Evolutionary conservation across 352 stramenopile species (phyloP).

Genomic region (Phytophthora pisi): DNA sequence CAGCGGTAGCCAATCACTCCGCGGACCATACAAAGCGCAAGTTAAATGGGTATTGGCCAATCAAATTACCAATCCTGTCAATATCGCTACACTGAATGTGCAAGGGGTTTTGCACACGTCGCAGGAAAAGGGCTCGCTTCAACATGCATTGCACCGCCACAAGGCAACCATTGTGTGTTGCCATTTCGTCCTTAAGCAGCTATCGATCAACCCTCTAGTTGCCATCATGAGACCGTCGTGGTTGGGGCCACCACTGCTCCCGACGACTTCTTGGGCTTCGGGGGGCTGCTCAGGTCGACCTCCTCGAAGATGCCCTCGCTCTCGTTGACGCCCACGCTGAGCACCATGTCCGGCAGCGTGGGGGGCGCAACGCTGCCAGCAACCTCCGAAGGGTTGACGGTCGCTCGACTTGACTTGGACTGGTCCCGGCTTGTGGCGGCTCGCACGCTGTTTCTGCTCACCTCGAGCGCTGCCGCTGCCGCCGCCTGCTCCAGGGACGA

Average conservation of each 20-base stretch:
- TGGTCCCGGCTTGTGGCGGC: neutral
- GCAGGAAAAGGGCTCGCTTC: conserved; percentile 12
- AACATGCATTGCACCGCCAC: neutral
- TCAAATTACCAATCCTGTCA: conserved; percentile 25
- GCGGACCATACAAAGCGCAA: conserved; percentile 59
- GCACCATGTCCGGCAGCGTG: conserved; percentile 9
- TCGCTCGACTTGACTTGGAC: conserved; percentile 4
- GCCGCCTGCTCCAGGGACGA: conserved; percentile 19
- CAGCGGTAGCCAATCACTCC: conserved; percentile 86
- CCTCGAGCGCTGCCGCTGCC: conserved; percentile 14
- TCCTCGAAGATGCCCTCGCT: conserved; percentile 65
- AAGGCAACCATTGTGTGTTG: neutral
- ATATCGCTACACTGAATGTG: conserved; percentile 17
- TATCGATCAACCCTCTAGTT: neutral
- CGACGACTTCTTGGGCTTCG: conserved; percentile 16
- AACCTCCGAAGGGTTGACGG: conserved; percentile 9
- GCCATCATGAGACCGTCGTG: conserved; percentile 8
- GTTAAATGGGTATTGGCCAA: conserved; percentile 39
- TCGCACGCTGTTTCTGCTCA: conserved; percentile 17
- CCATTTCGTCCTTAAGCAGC: neutral
- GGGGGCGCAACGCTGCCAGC: neutral
- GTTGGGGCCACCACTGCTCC: conserved; percentile 7
- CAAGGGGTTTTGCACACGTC: conserved; percentile 33
- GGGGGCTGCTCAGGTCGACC: conserved; percentile 27
- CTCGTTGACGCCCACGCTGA: conserved; percentile 43